These are phyloP conservation scores for Salix brachista DNA, from an alignment of 345 rosid genomes.

Conservation along the genomic window DNA sequence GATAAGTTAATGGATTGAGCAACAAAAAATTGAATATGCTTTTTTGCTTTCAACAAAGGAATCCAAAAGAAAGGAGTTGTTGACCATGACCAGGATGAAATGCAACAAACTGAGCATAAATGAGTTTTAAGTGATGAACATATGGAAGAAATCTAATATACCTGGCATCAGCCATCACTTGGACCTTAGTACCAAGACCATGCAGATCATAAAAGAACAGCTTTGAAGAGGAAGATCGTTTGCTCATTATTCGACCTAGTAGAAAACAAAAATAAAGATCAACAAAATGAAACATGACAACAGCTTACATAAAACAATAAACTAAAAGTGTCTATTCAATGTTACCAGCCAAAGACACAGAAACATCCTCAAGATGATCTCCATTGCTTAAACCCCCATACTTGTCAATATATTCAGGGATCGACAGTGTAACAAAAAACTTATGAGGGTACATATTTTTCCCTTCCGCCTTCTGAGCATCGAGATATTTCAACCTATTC, in stretches of 20 bases:
- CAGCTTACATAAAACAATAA: not conserved
- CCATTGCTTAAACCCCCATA: conserved; percentile 58
- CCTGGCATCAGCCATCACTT: conserved; percentile 98
- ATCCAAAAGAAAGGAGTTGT: too few species aligned
- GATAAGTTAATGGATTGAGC: too few species aligned
- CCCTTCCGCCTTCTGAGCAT: conserved; percentile 59
- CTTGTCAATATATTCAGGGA: conserved; percentile 54
- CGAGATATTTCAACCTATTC: conserved; percentile 70
- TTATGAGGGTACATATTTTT: conserved; percentile 88
- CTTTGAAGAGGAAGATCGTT: conserved; percentile 80
- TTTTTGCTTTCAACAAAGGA: too few species aligned
- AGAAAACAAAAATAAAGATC: conserved; percentile 8
- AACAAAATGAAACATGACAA: not conserved
- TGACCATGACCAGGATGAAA: not conserved
- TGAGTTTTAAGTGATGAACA: not conserved
- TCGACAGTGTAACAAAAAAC: conserved; percentile 52
- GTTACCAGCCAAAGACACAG: conserved; percentile 70
- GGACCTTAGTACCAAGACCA: conserved; percentile 67
- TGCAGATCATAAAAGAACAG: conserved; percentile 88
- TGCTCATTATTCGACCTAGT: conserved; percentile 88
- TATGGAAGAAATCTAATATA: conserved; percentile 10
- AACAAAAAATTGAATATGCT: too few species aligned
- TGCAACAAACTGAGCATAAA: not conserved
- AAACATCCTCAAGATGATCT: conserved; percentile 60
- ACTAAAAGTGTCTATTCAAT: not conserved